Base-by-base conservation (phyloP, 140 eudicot species). In the Senecio squalidus region DNA sequence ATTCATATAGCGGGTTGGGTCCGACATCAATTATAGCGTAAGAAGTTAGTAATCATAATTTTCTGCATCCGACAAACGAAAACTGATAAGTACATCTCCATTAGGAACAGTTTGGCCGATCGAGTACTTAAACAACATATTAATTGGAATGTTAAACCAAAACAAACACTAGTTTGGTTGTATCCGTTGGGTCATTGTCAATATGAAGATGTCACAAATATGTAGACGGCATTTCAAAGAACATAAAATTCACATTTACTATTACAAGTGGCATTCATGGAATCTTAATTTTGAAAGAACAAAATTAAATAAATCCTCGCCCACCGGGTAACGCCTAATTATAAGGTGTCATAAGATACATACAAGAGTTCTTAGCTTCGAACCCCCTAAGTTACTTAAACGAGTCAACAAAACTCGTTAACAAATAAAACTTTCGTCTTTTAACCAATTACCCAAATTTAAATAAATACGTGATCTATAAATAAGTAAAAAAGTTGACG, bases 21-120 rank as follows among this genome's bases (percentile, higher is more conserved):
- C 57, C 26, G 60, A 60, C 22, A 3, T 52, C 48, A 51, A 61
- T 60, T 26, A 52, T 60, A n/a, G n/a, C 46, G 36, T 18, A 68
- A 48, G 21, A 60, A 27, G n/a, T 6, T 13, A 60, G 22, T 51
- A 39, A 51, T 60, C 14, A 27, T 47, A 47, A 21, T 68, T 58
- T 69, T 69, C 74, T 41, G 64, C 70, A 61, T 52, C 64, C 11
- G 69, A 70, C 76, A 61, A 70, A 52, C 55, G 21, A 31, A 41
- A 21, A 40, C 17, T 23, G 38, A 20, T 29, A 5, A 61, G 1
- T 20, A 51, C 40, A n/a, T 70, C 50, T 17, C 15, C 30, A 24
- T 60, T 50, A n/a, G 5, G 14, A 26, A 67, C 45, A 44, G 33
- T 48, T 13, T 20, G 36, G 34, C 25, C 28, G 9, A n/a, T n/a